Evolutionary conservation across 805 yeast species (phyloP).

Genomic region (Spathaspora hagerdaliae): DNA sequence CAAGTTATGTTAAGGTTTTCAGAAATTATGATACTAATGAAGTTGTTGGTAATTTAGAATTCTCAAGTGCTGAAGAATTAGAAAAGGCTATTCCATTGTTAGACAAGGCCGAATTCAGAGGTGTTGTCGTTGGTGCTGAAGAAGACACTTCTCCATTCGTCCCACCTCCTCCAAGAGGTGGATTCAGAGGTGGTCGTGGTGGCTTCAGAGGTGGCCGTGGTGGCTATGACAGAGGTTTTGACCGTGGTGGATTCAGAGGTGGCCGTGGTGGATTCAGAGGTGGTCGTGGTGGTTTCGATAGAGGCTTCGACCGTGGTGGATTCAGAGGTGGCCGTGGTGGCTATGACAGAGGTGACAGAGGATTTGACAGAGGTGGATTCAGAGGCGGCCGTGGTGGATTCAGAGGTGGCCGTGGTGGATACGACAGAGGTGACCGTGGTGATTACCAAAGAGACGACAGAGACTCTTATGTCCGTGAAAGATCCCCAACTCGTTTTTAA

Average conservation of each 20-base stretch:
- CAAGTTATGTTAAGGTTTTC: constrained; percentile 55
- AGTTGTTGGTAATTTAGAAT: constrained; percentile 51
- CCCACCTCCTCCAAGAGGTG: constrained; percentile 47
- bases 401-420: constrained; percentile 27
- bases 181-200: constrained; percentile 33
- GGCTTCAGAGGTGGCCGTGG: constrained; percentile 31
- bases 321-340: constrained; percentile 34
- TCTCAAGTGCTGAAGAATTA: constrained; percentile 66
- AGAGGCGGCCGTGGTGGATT: constrained; percentile 41
- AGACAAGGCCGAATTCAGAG: constrained; percentile 69
- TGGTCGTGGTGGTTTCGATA: constrained; percentile 36
- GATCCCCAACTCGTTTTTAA: constrained; percentile 74
- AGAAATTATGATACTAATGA: constrained; percentile 45
- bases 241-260: constrained; percentile 33
- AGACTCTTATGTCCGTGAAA: constrained; percentile 44
- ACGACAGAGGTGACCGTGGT: constrained; percentile 48
- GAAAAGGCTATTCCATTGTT: constrained; percentile 69
- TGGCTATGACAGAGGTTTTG: constrained; percentile 19
- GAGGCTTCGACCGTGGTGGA: constrained; percentile 47
- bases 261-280: constrained; percentile 32
- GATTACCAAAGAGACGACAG: constrained; percentile 48
- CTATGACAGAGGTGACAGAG: constrained; percentile 12
- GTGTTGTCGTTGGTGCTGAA: constrained; percentile 67
- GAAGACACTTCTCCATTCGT: constrained; percentile 67
- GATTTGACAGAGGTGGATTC: constrained; percentile 25